phyloP scores from a whole-genome alignment of 805 yeast genomes.

The Wilhelminamyces savonicus region DNA sequence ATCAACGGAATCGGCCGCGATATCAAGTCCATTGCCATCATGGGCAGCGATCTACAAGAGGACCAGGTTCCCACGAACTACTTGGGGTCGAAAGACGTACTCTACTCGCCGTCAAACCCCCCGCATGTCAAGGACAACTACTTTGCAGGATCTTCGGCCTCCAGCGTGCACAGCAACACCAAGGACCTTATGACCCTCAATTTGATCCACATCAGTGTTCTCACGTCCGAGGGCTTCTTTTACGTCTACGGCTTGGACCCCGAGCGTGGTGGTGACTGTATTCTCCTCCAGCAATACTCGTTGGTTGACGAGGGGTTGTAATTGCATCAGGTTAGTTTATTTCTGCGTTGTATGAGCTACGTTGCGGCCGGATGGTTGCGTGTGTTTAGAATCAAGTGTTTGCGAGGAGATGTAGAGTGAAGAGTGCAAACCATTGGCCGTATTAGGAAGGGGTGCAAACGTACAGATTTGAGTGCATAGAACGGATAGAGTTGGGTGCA shows the following conservation, averaged over 20 bases:
- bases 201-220: slow-evolving; percentile 53
- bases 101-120: slow-evolving; percentile 4
- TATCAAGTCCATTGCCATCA: slow-evolving; percentile 40
- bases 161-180: slow-evolving; percentile 1
- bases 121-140: slow-evolving; percentile 3
- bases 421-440: no score
- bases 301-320: slow-evolving; percentile 25
- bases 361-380: no score
- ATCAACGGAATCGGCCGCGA: slow-evolving; percentile 39
- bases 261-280: slow-evolving; percentile 91
- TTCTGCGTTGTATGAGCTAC: no score
- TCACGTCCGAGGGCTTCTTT: slow-evolving; percentile 75
- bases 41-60: slow-evolving; percentile 28
- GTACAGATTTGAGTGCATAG: no score
- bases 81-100: slow-evolving; percentile 4
- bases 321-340: no score
- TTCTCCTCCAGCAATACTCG: slow-evolving; percentile 65
- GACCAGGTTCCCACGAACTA: slow-evolving; percentile 25
- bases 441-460: no score
- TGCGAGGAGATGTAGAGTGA: no score
- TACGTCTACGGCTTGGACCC: slow-evolving; percentile 79
- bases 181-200: slow-evolving; percentile 16
- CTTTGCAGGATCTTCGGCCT: slow-evolving; percentile 5
- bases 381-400: no score
- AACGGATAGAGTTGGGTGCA: no score